Base-by-base conservation (phyloP, 1,284 basidiomycete genomes). In the Leccinum cinnamomeum region DNA sequence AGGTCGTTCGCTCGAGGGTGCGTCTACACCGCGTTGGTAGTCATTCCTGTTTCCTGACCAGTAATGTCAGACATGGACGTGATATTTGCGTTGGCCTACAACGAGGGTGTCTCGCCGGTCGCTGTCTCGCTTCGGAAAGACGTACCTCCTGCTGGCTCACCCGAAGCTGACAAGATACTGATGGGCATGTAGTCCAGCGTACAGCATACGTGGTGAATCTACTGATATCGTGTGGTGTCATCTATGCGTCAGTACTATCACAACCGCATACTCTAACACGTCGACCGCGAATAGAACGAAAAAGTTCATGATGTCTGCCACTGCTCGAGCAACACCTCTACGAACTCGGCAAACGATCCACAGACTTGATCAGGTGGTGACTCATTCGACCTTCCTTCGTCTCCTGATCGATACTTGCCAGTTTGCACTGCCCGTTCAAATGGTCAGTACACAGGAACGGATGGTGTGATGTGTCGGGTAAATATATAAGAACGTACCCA, bases 371-470 rank as follows among this genome's bases (percentile, higher is more conserved):
- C 82, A 1, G 85, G 85, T 12, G 81, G 77, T 11, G 69, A 61
- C 1, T 73, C 63, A 0, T 78, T 79, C 25, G 66, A 59, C 55
- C 73, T 76, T 1, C 46, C 64, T 70, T 89, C 87, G 67, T 88
- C 86, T 5, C 85, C 86, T 6, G 72, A 20, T 14, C 86, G 78
- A 68, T 88, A 89, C 66, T 89, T 89, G 11, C 87, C 88, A 5
- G 87, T 87, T 66, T 79, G 80, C 55, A 87, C 86, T 87, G 62
- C 48, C 11, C 39, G 25, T 39, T 12, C 51, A 25, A 3, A 35
- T 12, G 11, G 37, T 63, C n/a, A 46, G 25, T 18, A 44, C n/a
- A 28, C 10, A 2, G 18, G 37, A 28, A 28, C 23, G 23, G 7
- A 20, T 30, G 1, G 3, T 37, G 4, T 20, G 11, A n/a, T 0